Evolutionary conservation across 495 filamentous ascomycete species (phyloP), one percentile per base, ranked within the genome.

Genomic region (Emericellopsis terricola): DNA sequence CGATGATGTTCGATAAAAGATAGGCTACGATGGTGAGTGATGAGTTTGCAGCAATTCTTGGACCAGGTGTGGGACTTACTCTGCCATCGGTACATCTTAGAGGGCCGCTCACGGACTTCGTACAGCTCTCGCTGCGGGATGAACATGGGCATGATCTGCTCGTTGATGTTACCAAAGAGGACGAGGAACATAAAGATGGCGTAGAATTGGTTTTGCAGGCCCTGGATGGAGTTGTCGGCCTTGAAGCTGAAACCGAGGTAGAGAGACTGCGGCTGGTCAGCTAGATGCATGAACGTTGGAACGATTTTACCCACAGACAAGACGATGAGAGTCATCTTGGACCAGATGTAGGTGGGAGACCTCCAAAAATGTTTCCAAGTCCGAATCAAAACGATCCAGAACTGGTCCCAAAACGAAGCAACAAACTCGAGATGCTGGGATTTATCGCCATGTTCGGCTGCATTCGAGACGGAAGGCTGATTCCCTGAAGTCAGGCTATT

Each of bases 301-400:
- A n/a, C n/a, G n/a, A n/a, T n/a, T n/a, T n/a, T n/a, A n/a, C n/a
- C n/a, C n/a, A n/a, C n/a, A n/a, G 53, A 33, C 15, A 59, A 34
- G 8, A 61, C 41, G 3, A 50, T 34, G 11, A 67, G 55, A 26
- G 45, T 42, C 23, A 46, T 29, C 42, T 62, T 59, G n/a, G 71
- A 67, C 39, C 69, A 73, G 24, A 81, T 66, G 42, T 81, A 81
- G 1, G 57, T 49, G 1, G 74, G 75, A 15, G 65, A 73, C 17
- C 76, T 62, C 70, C 73, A 80, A 48, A 76, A 76, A 40, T 78
- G 71, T 38, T 74, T 48, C 46, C 76, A 76, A 38, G 74, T 60
- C 14, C 76, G 52, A 48, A 45, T 39, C 8, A 23, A 17, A 4
- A 24, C 21, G 5, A 24, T 15, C 1, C 21, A 14, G n/a, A 35